Base-by-base conservation (phyloP, 169 alveolate genomes). In the Fabrea salina region DNA sequence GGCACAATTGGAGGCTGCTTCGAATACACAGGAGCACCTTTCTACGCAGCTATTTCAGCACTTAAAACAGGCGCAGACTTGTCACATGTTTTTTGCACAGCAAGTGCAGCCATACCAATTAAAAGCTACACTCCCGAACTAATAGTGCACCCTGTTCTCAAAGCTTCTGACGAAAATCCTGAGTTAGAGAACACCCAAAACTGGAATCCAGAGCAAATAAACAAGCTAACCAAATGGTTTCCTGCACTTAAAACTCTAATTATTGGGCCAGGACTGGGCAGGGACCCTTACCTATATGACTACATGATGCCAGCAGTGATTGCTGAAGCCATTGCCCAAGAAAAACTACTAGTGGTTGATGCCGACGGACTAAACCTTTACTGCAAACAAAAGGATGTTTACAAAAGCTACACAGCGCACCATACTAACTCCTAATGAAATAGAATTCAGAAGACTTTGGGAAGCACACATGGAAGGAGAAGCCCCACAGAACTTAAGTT, bases 11-110 rank as follows among this genome's bases (percentile, higher is more conserved):
- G 97, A 1, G 97, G 97, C 5, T 91, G 94, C 4, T 64, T 86
- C 32, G 97, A 93, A 54, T 93, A 93, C 53, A 89, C 96, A 25
- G 96, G 96, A 22, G 96, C 97, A 16, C 97, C 96, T 4, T 93
- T 66, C 79, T 93, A 93, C 76, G 89, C 92, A 56, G 95, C 93
- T n/a, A 80, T 80, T 1, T 70, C 95, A 2, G 44, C 90, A 8
- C 72, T 93, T 50, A 87, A 84, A 66, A 83, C 90, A 1, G 97
- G 97, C 13, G 87, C 86, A 22, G 97, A 93, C 82, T 76, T 91
- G 41, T 84, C 93, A 53, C 92, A 89, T 66, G 84, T 93, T 5
- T 86, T 88, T 74, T 89, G 95, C 41, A 80, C 93, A 27, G 79
- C 79, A 71, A 85, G 84, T 39, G 91, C 96, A n/a, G 91, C 90